Conservation (phyloP, 257 asterid species). For the Catharanthus roseus region DNA sequence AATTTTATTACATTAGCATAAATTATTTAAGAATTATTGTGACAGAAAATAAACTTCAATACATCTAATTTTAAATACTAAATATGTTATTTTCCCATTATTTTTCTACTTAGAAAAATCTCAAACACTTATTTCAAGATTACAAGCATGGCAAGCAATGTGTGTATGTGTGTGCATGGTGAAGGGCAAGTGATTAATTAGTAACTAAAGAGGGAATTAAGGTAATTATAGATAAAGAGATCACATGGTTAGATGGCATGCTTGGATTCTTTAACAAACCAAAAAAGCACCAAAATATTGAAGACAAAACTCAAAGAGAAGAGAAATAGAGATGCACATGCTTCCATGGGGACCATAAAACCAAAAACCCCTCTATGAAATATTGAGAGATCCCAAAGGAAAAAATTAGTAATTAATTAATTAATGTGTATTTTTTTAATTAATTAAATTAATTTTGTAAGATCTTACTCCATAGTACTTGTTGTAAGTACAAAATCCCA, state of each 20-base stretch:
- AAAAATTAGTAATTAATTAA: background rate
- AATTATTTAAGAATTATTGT: no score
- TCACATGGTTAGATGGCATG: slow-evolving; percentile 26
- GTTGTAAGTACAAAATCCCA: slow-evolving; percentile 18
- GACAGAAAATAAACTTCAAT: no score
- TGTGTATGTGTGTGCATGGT: slow-evolving; percentile 1
- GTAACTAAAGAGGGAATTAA: slow-evolving; percentile 1
- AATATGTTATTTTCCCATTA: no score
- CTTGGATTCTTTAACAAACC: slow-evolving; percentile 18
- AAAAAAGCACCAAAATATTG: background rate
- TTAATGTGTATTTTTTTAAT: no score
- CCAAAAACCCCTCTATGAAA: slow-evolving; percentile 12
- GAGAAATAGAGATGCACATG: slow-evolving; percentile 22
- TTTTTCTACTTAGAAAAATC: background rate
- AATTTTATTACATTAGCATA: no score
- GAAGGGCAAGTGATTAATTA: background rate
- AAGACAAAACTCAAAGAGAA: background rate
- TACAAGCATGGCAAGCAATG: background rate
- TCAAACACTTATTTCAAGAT: slow-evolving; percentile 22
- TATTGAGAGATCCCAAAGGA: slow-evolving; percentile 25
- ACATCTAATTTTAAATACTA: no score
- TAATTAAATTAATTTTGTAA: no score
- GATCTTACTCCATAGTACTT: background rate
- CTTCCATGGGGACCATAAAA: slow-evolving; percentile 26
- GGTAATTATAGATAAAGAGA: slow-evolving; percentile 24